A percentile compares a stretch with the other conserved stretches of the same genome.
Conservation (phyloP, 352 stramenopile genomes). For the Pythium dissimile region DNA sequence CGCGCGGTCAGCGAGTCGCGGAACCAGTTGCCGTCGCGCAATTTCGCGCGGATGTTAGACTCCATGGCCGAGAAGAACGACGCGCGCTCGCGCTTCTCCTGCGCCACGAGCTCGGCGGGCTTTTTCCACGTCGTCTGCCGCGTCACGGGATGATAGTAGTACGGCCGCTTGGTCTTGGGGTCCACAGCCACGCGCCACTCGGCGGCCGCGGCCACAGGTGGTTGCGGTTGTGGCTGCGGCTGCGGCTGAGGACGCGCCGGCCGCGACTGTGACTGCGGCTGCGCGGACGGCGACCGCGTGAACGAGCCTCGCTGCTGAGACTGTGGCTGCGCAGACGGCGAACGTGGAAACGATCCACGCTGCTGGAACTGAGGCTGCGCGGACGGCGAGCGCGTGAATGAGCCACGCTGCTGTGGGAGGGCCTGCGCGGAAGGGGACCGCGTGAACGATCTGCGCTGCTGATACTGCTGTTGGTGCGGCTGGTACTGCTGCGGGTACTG, state of each 20-base stretch:
- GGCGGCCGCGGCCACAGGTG: constrained; percentile 14
- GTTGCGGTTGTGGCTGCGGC: neutral
- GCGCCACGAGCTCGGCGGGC: constrained; percentile 68
- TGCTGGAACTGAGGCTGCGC: neutral
- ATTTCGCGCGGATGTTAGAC: constrained; percentile 92
- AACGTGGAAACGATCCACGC: neutral
- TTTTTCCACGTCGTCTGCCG: constrained; percentile 98
- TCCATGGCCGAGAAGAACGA: constrained; percentile 97
- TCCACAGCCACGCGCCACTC: constrained; percentile 79
- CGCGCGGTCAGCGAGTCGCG: constrained; percentile 28
- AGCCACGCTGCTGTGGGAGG: neutral
- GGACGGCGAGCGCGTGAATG: neutral
- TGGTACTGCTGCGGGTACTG: neutral
- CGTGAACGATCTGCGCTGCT: constrained; percentile 1
- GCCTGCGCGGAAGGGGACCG: neutral
- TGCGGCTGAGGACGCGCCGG: neutral
- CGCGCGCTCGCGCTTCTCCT: constrained; percentile 74
- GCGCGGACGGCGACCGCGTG: neutral
- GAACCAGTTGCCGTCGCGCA: constrained; percentile 61
- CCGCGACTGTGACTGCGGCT: neutral
- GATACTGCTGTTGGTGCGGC: neutral
- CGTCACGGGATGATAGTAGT: constrained; percentile 96
- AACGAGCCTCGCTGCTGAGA: neutral
- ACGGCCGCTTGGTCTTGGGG: constrained; percentile 88
- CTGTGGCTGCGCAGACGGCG: neutral